Percentiles rank a stretch among this genome's conserved stretches.
Evolutionary conservation across 1,139 yeast genomes (phyloP).

Genomic region (Meyerozyma elateridarum): DNA sequence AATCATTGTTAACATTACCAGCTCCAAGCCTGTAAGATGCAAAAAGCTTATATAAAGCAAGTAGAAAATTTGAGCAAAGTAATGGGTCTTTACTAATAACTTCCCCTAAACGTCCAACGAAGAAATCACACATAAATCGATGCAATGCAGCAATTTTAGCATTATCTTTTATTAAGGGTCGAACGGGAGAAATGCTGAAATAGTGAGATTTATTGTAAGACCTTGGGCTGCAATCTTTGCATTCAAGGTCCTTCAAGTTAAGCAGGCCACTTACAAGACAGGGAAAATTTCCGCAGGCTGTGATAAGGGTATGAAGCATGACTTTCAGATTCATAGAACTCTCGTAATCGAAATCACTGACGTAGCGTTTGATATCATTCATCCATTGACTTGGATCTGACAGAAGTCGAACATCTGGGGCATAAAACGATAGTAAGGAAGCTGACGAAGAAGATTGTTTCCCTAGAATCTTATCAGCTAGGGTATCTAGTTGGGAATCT

Average conservation of each 20-base stretch:
- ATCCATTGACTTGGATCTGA: slow-evolving; percentile 20
- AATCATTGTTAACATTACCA: slow-evolving; percentile 16
- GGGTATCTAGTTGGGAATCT: slow-evolving; percentile 16
- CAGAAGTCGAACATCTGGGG: slow-evolving; percentile 1
- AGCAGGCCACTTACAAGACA: slow-evolving; percentile 35
- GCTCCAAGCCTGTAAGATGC: slow-evolving; percentile 44
- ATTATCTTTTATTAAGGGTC: slow-evolving; percentile 22
- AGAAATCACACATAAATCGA: slow-evolving; percentile 19
- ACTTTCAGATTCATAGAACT: slow-evolving; percentile 9
- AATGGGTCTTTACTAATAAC: slow-evolving; percentile 18
- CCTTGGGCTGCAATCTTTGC: slow-evolving; percentile 38
- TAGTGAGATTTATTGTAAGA: slow-evolving; percentile 21
- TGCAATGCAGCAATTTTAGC: slow-evolving; percentile 20
- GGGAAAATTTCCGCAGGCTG: slow-evolving; percentile 40
- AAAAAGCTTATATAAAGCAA: slow-evolving; percentile 44
- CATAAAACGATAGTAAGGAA: background rate
- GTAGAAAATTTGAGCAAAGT: slow-evolving; percentile 38
- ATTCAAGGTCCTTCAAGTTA: slow-evolving; percentile 25
- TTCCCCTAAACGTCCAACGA: slow-evolving; percentile 11
- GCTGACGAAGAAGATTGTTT: background rate
- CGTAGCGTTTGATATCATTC: slow-evolving; percentile 12
- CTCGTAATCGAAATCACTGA: slow-evolving; percentile 7
- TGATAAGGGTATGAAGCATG: slow-evolving; percentile 25
- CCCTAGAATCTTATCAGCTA: slow-evolving; percentile 10
- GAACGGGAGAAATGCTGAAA: slow-evolving; percentile 15